phyloP scores from a whole-genome alignment of 2,329 filamentous ascomycete species.

The Ilyonectria destructans region DNA sequence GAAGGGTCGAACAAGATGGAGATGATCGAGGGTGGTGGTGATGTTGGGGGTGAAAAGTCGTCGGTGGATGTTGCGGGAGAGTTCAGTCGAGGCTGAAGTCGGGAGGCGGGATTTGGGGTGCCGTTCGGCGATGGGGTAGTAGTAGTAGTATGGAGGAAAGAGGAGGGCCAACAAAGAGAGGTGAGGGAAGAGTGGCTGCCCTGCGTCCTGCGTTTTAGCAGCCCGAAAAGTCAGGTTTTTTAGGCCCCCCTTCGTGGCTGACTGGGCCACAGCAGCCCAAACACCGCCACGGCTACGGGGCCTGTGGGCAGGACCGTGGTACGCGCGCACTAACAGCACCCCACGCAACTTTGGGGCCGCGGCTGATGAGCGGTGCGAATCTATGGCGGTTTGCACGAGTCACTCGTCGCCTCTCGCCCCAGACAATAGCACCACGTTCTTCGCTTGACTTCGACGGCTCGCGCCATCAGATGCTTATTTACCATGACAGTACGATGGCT shows the following conservation, averaged over 20 bases:
- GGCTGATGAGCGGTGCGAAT: slow-evolving; percentile 42
- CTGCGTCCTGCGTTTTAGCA: slow-evolving; percentile 43
- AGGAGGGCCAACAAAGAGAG: slow-evolving; percentile 51
- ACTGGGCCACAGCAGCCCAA: slow-evolving; percentile 41
- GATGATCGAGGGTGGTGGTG: slow-evolving; percentile 15
- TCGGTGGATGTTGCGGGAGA: slow-evolving; percentile 37
- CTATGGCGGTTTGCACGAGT: slow-evolving; percentile 30
- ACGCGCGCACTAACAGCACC: slow-evolving; percentile 49
- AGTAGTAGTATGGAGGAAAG: slow-evolving; percentile 43
- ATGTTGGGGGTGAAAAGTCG: slow-evolving; percentile 26
- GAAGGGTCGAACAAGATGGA: slow-evolving; percentile 37
- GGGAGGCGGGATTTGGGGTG: slow-evolving; percentile 49
- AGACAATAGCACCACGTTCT: slow-evolving; percentile 39
- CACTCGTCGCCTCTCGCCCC: slow-evolving; percentile 19
- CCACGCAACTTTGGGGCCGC: slow-evolving; percentile 37
- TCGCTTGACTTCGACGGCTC: slow-evolving; percentile 49
- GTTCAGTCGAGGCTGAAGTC: slow-evolving; percentile 50
- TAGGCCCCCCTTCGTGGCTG: slow-evolving; percentile 36
- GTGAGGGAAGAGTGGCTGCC: slow-evolving; percentile 48
- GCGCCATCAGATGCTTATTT: slow-evolving; percentile 45
- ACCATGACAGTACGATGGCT: slow-evolving; percentile 35
- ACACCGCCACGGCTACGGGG: slow-evolving; percentile 47
- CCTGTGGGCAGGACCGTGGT: slow-evolving; percentile 39
- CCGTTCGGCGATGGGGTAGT: slow-evolving; percentile 49
- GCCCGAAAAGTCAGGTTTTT: slow-evolving; percentile 55